Base-by-base conservation (phyloP, 108 stramenopile genomes). In the Parmales sp. region DNA sequence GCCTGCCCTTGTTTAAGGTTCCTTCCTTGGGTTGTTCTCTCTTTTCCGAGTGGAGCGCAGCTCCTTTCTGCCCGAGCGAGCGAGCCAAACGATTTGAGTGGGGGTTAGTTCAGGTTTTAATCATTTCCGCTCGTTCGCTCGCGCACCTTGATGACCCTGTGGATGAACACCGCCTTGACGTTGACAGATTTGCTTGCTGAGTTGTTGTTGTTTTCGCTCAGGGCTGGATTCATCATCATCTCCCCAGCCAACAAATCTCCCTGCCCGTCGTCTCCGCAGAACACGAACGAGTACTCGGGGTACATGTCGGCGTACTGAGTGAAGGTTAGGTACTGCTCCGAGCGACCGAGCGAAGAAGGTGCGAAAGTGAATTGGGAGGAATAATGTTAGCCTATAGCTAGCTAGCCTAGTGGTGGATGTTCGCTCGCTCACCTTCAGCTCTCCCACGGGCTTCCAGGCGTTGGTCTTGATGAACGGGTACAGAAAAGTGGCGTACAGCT, bases 261-360 rank as follows among this genome's bases (percentile, higher is more conserved):
- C 67, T 84, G 83, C 29, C 80, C 83, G 50, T 84, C 82, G 72
- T 84, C 83, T 4, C 81, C 83, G 29, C 82, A 51, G 48, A 84
- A 84, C 0, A 84, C 77, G 49, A 50, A 69, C 37, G 49, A 39
- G 63, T 80, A 84, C 75, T 84, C 83, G 7, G 83, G 81, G 45
- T 84, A 84, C 7, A 84, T 45, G 28, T 45, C 37, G 0, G 64
- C 66, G 45, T 74, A 84, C 69, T 82, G 67, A 45, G 67, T 65
- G 29, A 82, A 78, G 20, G 80, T 82, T 39, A 81, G 77, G 41
- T 73, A 66, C 45, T n/a, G n/a, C n/a, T n/a, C n/a, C n/a, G n/a
- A n/a, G n/a, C n/a, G n/a, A n/a, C n/a, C n/a, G n/a, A n/a, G n/a
- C n/a, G n/a, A n/a, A n/a, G n/a, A n/a, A n/a, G n/a, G n/a, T n/a